Evolutionary conservation across 2,329 filamentous ascomycete genomes (phyloP).

Genomic region (Penicillium sumatraense): DNA sequence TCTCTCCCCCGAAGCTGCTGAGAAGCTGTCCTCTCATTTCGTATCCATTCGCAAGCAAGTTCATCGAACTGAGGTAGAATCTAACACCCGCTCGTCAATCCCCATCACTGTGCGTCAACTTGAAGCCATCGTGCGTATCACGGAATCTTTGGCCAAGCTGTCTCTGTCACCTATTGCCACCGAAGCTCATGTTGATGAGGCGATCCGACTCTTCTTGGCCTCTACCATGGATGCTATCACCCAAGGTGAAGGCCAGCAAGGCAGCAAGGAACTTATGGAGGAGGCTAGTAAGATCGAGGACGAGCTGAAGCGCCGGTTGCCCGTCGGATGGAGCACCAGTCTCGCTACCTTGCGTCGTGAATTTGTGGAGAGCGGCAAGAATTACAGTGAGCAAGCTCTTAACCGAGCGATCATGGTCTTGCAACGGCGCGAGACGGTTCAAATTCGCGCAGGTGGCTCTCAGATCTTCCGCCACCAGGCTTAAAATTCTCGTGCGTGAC

Average conservation of each 20-base stretch:
- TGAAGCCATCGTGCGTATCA: slow-evolving; percentile 96
- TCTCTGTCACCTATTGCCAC: slow-evolving; percentile 83
- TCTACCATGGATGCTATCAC: slow-evolving; percentile 98
- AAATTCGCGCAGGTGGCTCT: slow-evolving; percentile 54
- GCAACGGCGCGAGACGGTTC: slow-evolving; percentile 78
- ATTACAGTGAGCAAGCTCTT: slow-evolving; percentile 84
- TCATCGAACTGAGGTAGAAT: slow-evolving; percentile 85
- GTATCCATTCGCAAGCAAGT: slow-evolving; percentile 95
- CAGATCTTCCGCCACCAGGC: slow-evolving; percentile 55
- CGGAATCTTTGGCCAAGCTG: slow-evolving; percentile 91
- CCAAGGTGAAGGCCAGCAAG: slow-evolving; percentile 75
- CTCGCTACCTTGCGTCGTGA: slow-evolving; percentile 83
- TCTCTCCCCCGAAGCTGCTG: slow-evolving; percentile 85
- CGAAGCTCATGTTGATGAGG: slow-evolving; percentile 93
- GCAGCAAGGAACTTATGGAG: slow-evolving; percentile 86
- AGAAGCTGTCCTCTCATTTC: slow-evolving; percentile 96
- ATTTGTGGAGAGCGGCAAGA: slow-evolving; percentile 89
- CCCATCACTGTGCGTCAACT: slow-evolving; percentile 97
- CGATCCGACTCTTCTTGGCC: slow-evolving; percentile 93
- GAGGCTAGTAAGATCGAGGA: slow-evolving; percentile 86
- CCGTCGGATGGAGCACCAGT: slow-evolving; percentile 95
- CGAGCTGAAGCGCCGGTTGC: slow-evolving; percentile 82
- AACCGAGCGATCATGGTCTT: slow-evolving; percentile 84
- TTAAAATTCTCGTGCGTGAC: slow-evolving; percentile 29
- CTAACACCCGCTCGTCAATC: slow-evolving; percentile 88